Percentiles rank a stretch among this genome's conserved stretches.
Evolutionary conservation across 169 alveolate genomes (phyloP).

Genomic region (Pseudocohnilembus persalinus): DNA sequence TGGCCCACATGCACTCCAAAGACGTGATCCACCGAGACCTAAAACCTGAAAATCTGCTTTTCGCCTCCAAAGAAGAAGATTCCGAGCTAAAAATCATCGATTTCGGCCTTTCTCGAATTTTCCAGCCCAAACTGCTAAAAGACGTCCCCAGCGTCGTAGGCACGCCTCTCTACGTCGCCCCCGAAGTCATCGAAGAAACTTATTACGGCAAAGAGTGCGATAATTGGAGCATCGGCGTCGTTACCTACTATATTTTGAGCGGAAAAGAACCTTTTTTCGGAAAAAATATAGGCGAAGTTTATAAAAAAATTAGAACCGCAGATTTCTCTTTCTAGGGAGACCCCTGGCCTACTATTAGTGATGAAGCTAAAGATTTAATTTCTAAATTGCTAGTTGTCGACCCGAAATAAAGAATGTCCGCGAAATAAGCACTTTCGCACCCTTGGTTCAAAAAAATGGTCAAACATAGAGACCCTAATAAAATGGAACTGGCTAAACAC

Average conservation of each 20-base stretch:
- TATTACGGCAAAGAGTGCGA: constrained; percentile 70
- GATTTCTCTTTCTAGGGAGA: constrained; percentile 43
- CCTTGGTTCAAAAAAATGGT: constrained; percentile 39
- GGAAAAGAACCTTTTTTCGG: constrained; percentile 83
- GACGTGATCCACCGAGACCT: constrained; percentile 78
- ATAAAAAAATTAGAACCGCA: constrained; percentile 49
- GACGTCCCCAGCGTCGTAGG: constrained; percentile 50
- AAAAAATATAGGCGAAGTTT: constrained; percentile 54
- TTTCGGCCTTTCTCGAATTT: constrained; percentile 52
- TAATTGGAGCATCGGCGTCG: constrained; percentile 81
- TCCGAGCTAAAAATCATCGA: constrained; percentile 60
- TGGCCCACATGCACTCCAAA: constrained; percentile 77
- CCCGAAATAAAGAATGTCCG: constrained; percentile 55
- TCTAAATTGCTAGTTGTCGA: constrained; percentile 46
- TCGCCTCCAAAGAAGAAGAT: constrained; percentile 36
- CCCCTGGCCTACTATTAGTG: constrained; percentile 45
- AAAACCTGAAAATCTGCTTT: constrained; percentile 74
- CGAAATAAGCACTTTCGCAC: constrained; percentile 56
- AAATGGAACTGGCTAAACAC: constrained; percentile 1
- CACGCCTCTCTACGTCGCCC: constrained; percentile 69
- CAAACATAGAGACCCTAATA: constrained; percentile 3
- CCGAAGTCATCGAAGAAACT: constrained; percentile 58
- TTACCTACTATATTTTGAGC: constrained; percentile 65
- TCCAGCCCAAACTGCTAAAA: constrained; percentile 2
- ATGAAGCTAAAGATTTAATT: constrained; percentile 61